Conservation (phyloP, 805 yeast genomes). For the Brettanomyces naardenensis region DNA sequence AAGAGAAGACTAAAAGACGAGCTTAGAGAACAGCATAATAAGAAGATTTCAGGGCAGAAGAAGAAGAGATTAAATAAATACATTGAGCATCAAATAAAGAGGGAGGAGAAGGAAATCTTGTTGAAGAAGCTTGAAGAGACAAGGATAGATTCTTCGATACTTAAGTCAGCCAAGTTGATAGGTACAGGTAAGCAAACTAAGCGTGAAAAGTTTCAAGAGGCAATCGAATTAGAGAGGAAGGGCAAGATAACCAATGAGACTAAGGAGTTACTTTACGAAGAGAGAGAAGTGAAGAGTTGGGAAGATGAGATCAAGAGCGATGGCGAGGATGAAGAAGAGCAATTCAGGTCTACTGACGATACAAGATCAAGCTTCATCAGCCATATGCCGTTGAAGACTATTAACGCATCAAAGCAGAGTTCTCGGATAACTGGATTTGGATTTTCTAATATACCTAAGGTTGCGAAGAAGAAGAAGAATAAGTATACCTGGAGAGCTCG, state of each 20-base stretch:
- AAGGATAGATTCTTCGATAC: conserved; percentile 58
- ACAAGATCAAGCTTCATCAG: too few relatives aligned
- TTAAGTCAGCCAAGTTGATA: conserved; percentile 67
- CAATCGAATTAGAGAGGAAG: conserved; percentile 59
- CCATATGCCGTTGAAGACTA: too few relatives aligned
- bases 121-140: conserved; percentile 65
- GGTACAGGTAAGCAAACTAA: conserved; percentile 68
- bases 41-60: conserved; percentile 66
- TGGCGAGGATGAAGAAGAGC: conserved; percentile 6
- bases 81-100: conserved; percentile 79
- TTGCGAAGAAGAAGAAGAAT: conserved; percentile 34
- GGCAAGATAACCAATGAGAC: conserved; percentile 64
- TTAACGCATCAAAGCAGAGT: conserved; percentile 50
- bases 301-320: conserved; percentile 19
- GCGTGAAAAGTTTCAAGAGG: conserved; percentile 65
- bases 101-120: conserved; percentile 79
- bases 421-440: conserved; percentile 61
- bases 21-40: conserved; percentile 49
- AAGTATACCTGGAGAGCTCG: conserved; percentile 70
- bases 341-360: conserved; percentile 26
- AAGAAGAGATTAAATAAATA: conserved; percentile 81
- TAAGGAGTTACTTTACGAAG: conserved; percentile 59
- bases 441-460: conserved; percentile 41
- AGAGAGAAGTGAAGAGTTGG: conserved; percentile 59
- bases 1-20: conserved; percentile 58